Base-by-base conservation (phyloP, 2,329 filamentous ascomycete genomes). In the Aspergillus luchuensis region DNA sequence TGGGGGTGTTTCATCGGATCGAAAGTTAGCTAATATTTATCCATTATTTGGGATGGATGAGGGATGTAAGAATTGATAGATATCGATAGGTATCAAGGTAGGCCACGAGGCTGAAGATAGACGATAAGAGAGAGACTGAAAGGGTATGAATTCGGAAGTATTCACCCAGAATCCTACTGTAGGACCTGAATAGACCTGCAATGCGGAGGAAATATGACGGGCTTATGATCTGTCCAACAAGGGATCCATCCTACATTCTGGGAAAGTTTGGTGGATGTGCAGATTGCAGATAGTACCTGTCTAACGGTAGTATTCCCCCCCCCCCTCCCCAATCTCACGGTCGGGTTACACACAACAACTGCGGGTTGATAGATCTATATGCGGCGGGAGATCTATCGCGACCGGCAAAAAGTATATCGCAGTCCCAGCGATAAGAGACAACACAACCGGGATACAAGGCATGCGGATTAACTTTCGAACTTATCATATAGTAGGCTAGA, bases 31-130 rank as follows among this genome's bases (percentile, higher is more conserved):
- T 21, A 21, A 3, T 21, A 21, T 21, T 21, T 21, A 2, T 21
- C 19, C 19, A 21, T 21, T 21, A 21, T 13, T 10, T 47, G 11
- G 19, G 19, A 47, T n/a, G 39, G 15, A 43, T n/a, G 23, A 28
- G 25, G 25, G 8, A 28, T 15, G 45, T 48, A 49, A 28, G 45
- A 49, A 30, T 11, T 8, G 10, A 21, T 48, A 13, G 45, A 15
- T 48, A 6, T 11, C 7, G 21, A 8, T 28, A 13, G 23, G 13
- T 17, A 49, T 11, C 30, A 19, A 28, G 1, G 5, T 36, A 36
- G 33, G 33, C 25, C 25, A 30, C 47, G 47, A 50, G 47, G 47
- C 47, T 50, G 47, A 50, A 50, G 47, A 50, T 50, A 50, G 47
- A 50, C 23, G 47, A 50, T 50, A 50, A 50, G 47, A 19, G 4